Percentiles rank a stretch among this genome's conserved stretches.
phyloP scores from a whole-genome alignment of 2,329 filamentous ascomycete genomes.

The Simplicillium sp. region DNA sequence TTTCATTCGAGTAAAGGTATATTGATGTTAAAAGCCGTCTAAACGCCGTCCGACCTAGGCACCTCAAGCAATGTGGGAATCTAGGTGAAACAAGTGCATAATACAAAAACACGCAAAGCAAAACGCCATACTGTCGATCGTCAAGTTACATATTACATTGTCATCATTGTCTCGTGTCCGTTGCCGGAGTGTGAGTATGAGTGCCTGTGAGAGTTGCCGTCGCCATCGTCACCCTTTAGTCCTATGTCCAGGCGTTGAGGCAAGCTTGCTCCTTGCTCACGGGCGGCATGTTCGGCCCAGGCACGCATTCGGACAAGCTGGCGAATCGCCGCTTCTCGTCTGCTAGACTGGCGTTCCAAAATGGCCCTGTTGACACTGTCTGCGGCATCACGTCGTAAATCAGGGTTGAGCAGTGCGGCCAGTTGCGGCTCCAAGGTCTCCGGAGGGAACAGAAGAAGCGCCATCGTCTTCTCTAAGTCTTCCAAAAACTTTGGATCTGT shows the following conservation, averaged over 20 bases:
- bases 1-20: too few relatives aligned
- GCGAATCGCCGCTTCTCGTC: constrained; percentile 72
- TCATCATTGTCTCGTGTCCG: constrained; percentile 43
- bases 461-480: constrained; percentile 88
- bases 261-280: constrained; percentile 19
- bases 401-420: constrained; percentile 66
- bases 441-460: constrained; percentile 78
- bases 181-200: constrained; percentile 20
- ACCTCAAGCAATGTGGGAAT: too few relatives aligned
- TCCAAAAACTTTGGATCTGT: constrained; percentile 72
- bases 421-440: constrained; percentile 70
- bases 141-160: constrained; percentile 24
- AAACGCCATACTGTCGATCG: too few relatives aligned
- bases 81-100: background rate
- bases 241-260: constrained; percentile 27
- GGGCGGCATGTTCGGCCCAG: constrained; percentile 68
- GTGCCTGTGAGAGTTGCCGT: constrained; percentile 13
- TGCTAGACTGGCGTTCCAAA: constrained; percentile 59
- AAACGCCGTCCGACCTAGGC: too few relatives aligned
- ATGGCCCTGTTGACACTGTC: constrained; percentile 85
- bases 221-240: constrained; percentile 24
- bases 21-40: too few relatives aligned
- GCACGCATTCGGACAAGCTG: constrained; percentile 72
- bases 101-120: constrained; percentile 1
- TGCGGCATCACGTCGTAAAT: constrained; percentile 74